Conservation (phyloP, 495 filamentous ascomycete species). For the Penicillium malachiteum region DNA sequence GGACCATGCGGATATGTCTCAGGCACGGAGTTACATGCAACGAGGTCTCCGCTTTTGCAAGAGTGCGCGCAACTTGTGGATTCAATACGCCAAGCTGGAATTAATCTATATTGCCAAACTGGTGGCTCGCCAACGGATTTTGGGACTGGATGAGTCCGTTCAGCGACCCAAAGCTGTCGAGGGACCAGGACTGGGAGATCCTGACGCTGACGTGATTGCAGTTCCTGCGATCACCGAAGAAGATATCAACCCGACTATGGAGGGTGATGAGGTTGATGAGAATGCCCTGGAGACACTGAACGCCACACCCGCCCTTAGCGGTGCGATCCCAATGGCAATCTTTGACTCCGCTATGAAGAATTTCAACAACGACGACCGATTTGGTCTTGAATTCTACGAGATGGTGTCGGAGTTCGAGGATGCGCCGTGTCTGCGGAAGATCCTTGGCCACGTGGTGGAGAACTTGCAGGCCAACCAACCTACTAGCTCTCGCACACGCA, state of each 20-base stretch:
- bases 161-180: conserved; percentile 44
- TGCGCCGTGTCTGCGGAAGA: conserved; percentile 60
- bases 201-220: conserved; percentile 55
- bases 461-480: conserved; percentile 59
- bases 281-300: conserved; percentile 61
- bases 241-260: conserved; percentile 61
- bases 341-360: conserved; percentile 86
- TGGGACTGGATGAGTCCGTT: conserved; percentile 60
- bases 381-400: conserved; percentile 76
- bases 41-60: conserved; percentile 86
- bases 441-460: conserved; percentile 75
- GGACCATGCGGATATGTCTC: conserved; percentile 76
- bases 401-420: conserved; percentile 68
- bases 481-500: conserved; percentile 55
- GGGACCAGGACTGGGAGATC: conserved; percentile 34
- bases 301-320: conserved; percentile 77
- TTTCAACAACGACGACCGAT: conserved; percentile 56
- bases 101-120: conserved; percentile 87
- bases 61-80: conserved; percentile 67
- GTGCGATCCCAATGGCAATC: conserved; percentile 88
- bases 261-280: conserved; percentile 49
- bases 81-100: conserved; percentile 89
- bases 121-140: conserved; percentile 63
- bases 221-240: conserved; percentile 63
- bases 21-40: conserved; percentile 83